Evolutionary conservation across 1,284 basidiomycete species (phyloP), one percentile per base, ranked within the genome.

Genomic region (Apiotrichum siamense): DNA sequence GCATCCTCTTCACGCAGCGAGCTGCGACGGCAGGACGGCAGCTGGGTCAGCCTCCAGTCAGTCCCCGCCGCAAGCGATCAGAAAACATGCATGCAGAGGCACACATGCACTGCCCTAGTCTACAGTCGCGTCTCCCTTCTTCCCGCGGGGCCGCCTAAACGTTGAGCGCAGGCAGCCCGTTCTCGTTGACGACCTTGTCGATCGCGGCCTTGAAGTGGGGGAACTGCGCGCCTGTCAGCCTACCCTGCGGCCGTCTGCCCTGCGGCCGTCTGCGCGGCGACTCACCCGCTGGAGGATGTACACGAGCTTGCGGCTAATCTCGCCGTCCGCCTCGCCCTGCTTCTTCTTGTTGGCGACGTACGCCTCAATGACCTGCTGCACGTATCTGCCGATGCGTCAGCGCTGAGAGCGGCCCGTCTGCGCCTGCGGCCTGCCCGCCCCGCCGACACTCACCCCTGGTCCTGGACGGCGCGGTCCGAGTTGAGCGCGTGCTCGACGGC

Each of bases 321-420:
- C 49, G 18, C 26, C 27, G 24, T n/a, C 18, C 21, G 25, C 18
- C 24, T 49, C 55, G 51, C 51, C 55, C 51, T 52, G 47, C 50
- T 57, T 52, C 48, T 49, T 37, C 50, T 50, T 47, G 50, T 57
- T 52, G 39, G 41, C 44, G 45, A 47, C 42, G 48, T 57, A 57
- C 25, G 51, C 44, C 32, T 50, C 42, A 41, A 40, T 35, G 9
- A 57, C 51, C 31, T 48, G 7, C 31, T 38, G 33, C 41, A 57
- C 55, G 38, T 53, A 57, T 44, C 41, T 54, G 40, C n/a, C 23
- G 26, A 36, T 25, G n/a, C 7, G 40, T 21, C 6, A 42, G 40
- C 15, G 12, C 7, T 3, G 5, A 9, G 17, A 3, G 24, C 15
- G 38, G n/a, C n/a, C n/a, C n/a, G 44, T 24, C 27, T 3, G 13